Evolutionary conservation across 495 filamentous ascomycete genomes (phyloP).

Genomic region (Glarea lozoyensis): DNA sequence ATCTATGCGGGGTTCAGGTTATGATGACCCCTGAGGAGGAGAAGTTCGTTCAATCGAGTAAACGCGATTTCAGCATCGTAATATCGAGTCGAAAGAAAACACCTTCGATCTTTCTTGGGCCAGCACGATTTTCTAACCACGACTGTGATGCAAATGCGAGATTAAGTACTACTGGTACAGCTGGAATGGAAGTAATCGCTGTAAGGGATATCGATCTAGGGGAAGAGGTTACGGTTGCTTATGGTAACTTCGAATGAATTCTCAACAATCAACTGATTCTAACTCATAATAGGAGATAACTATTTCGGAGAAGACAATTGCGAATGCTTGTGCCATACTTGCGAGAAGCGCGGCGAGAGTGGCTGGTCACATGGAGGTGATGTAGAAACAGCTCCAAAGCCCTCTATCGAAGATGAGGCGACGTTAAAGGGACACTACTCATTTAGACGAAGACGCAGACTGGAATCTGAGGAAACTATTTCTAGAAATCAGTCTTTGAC

Average conservation of each 20-base stretch:
- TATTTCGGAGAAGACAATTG: conserved; percentile 95
- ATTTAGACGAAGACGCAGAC: conserved; percentile 14
- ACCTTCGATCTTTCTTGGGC: conserved; percentile 84
- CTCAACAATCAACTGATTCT: neutral
- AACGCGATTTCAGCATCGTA: conserved; percentile 94
- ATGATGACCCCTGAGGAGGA: conserved; percentile 87
- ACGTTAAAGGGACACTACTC: conserved; percentile 11
- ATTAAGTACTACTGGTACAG: conserved; percentile 68
- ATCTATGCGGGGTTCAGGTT: conserved; percentile 81
- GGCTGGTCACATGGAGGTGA: conserved; percentile 54
- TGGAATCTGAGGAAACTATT: conserved; percentile 4
- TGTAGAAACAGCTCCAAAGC: conserved; percentile 13
- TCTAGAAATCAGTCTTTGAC: conserved; percentile 19
- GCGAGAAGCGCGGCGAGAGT: conserved; percentile 65
- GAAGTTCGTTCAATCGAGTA: conserved; percentile 60
- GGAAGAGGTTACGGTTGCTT: conserved; percentile 92
- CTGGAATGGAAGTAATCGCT: conserved; percentile 82
- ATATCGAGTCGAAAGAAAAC: conserved; percentile 84
- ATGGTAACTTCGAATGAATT: conserved; percentile 39
- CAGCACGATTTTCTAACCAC: conserved; percentile 93
- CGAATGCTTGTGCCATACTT: conserved; percentile 87
- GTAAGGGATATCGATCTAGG: conserved; percentile 71
- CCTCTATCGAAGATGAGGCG: conserved; percentile 18
- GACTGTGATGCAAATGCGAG: conserved; percentile 91
- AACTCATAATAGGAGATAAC: conserved; percentile 54